phyloP scores from a whole-genome alignment of 106 monocot species.

The Chionographis japonica region DNA sequence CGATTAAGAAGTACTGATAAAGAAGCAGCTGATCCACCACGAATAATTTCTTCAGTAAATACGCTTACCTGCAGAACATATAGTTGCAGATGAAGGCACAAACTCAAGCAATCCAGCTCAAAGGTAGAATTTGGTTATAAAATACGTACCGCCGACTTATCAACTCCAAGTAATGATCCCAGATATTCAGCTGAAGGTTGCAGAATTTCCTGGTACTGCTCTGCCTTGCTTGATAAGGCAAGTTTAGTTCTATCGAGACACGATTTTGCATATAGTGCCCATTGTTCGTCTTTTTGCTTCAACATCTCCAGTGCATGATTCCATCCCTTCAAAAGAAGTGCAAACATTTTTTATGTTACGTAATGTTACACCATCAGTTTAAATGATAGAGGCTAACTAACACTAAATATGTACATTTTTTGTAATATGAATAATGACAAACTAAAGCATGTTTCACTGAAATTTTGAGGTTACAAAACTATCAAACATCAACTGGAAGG shows the following conservation, averaged over 20 bases:
- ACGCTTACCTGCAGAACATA: conserved; percentile 48
- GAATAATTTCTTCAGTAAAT: conserved; percentile 99
- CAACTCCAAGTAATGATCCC: conserved; percentile 78
- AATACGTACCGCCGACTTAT: conserved; percentile 81
- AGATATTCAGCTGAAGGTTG: conserved; percentile 98
- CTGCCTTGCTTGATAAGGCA: conserved; percentile 81
- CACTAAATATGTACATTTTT: neutral
- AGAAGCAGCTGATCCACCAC: conserved; percentile 93
- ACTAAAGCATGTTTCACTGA: too few relatives aligned
- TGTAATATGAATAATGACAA: neutral
- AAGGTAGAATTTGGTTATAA: conserved; percentile 7
- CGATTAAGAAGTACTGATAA: conserved; percentile 85
- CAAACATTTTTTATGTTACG: too few relatives aligned
- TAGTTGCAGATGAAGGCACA: neutral
- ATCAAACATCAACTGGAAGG: too few relatives aligned
- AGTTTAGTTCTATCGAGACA: conserved; percentile 86
- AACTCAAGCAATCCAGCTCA: neutral
- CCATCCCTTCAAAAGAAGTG: conserved; percentile 66
- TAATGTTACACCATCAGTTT: neutral
- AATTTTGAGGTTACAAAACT: too few relatives aligned
- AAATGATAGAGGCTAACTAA: neutral
- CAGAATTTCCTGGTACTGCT: conserved; percentile 72
- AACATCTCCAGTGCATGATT: conserved; percentile 71
- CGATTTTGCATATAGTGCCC: conserved; percentile 95
- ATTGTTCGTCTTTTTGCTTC: conserved; percentile 57